Evolutionary conservation across 495 filamentous ascomycete genomes (phyloP).

Genomic region (Neurospora intermedia): DNA sequence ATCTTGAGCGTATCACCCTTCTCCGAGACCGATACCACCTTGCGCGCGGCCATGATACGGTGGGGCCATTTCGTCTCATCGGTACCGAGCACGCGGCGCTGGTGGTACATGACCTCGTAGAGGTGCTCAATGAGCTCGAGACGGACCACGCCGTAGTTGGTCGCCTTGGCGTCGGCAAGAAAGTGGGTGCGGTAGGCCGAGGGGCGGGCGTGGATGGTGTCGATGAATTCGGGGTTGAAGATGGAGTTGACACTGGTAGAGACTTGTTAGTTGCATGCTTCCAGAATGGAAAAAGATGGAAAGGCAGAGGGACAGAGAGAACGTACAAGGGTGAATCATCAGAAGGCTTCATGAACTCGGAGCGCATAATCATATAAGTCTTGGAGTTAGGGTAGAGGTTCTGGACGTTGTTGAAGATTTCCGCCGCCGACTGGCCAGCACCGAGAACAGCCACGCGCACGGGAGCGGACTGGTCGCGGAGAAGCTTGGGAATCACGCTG

Average conservation of each 20-base stretch:
- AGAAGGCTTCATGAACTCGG: constrained; percentile 72
- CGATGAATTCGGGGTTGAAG: constrained; percentile 78
- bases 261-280: constrained; percentile 2
- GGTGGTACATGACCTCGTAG: constrained; percentile 75
- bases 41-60: constrained; percentile 58
- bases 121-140: constrained; percentile 77
- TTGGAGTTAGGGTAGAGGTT: constrained; percentile 70
- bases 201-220: constrained; percentile 56
- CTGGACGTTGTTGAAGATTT: constrained; percentile 88
- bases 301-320: constrained; percentile 1
- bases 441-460: constrained; percentile 78
- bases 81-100: constrained; percentile 54
- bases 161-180: constrained; percentile 56
- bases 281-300: neutral
- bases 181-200: constrained; percentile 49
- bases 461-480: constrained; percentile 43
- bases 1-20: constrained; percentile 27
- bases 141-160: constrained; percentile 91
- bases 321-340: constrained; percentile 91
- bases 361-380: constrained; percentile 65
- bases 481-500: constrained; percentile 45
- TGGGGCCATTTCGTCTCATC: constrained; percentile 70
- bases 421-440: constrained; percentile 83
- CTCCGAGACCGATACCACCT: constrained; percentile 48
- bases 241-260: constrained; percentile 80